Evolutionary conservation across 176 grass and related monocot genomes (phyloP).

Genomic region (Leersia perrieri): DNA sequence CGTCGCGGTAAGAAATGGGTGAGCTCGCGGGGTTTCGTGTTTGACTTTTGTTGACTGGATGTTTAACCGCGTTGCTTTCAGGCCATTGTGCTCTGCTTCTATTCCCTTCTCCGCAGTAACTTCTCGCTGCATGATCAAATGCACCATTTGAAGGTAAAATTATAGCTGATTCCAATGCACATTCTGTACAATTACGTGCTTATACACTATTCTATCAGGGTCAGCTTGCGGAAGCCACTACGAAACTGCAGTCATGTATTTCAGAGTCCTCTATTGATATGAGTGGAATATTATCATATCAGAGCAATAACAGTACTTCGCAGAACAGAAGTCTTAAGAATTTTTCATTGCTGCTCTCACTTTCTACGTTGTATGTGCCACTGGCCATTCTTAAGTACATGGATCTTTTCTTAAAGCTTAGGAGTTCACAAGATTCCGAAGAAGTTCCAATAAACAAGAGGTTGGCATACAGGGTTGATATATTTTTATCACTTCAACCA

Average conservation of each 20-base stretch:
- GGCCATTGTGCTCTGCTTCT: constrained; percentile 44
- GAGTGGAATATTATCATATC: neutral
- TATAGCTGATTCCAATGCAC: neutral
- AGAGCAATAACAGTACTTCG: constrained; percentile 10
- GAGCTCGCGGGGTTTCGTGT: neutral
- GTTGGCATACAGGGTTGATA: constrained; percentile 67
- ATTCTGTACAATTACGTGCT: neutral
- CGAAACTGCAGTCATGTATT: constrained; percentile 48
- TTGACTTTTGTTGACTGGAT: constrained; percentile 29
- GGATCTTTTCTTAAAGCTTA: constrained; percentile 43
- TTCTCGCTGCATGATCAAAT: constrained; percentile 54
- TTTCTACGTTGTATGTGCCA: constrained; percentile 39
- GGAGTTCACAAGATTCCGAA: constrained; percentile 41
- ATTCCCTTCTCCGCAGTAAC: constrained; percentile 57
- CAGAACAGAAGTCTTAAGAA: constrained; percentile 47
- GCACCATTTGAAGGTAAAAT: constrained; percentile 47
- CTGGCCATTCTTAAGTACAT: constrained; percentile 54
- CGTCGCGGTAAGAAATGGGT: constrained; percentile 22
- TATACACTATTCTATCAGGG: constrained; percentile 41
- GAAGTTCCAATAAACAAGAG: constrained; percentile 60
- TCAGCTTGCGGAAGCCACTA: constrained; percentile 33
- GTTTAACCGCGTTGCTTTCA: constrained; percentile 28
- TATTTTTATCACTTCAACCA: constrained; percentile 67
- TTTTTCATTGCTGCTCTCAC: constrained; percentile 43
- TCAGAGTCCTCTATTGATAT: constrained; percentile 27